phyloP scores from a whole-genome alignment of 345 rosid species.

The Brassica nigra region DNA sequence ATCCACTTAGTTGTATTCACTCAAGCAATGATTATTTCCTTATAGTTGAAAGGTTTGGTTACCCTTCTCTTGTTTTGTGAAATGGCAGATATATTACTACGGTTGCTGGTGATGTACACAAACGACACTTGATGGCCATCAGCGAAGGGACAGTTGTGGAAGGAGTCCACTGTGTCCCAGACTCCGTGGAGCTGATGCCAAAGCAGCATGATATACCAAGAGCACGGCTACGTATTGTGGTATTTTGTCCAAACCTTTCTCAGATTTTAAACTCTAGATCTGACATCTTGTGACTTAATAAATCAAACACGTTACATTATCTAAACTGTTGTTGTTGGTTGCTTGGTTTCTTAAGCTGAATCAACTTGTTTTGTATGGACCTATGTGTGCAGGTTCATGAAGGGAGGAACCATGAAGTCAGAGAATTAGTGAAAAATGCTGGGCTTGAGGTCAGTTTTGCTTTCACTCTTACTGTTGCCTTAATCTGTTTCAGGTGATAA shows the following conservation, averaged over 20 bases:
- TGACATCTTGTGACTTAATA: not conserved
- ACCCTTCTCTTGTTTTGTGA: conserved; percentile 4
- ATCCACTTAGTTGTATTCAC: not conserved
- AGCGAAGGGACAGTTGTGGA: conserved; percentile 76
- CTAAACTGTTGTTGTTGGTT: conserved; percentile 7
- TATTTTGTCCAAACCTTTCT: conserved; percentile 37
- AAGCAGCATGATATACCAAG: conserved; percentile 66
- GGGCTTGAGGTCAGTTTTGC: conserved; percentile 81
- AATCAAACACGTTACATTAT: not conserved
- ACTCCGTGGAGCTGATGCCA: conserved; percentile 83
- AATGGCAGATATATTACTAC: conserved; percentile 77
- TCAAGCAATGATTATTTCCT: conserved; percentile 1
- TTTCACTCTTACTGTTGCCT: not conserved
- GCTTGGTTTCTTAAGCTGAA: not conserved
- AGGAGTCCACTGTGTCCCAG: conserved; percentile 81
- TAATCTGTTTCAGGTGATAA: not conserved
- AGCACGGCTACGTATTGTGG: conserved; percentile 87
- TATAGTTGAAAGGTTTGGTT: not conserved
- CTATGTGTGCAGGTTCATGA: conserved; percentile 77
- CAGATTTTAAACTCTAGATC: not conserved
- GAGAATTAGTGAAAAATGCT: conserved; percentile 92
- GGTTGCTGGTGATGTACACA: conserved; percentile 66
- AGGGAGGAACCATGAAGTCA: conserved; percentile 95
- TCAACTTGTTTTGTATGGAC: conserved; percentile 2
- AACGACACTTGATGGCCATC: conserved; percentile 66